A percentile compares a stretch with the other conserved stretches of the same genome.
Evolutionary conservation across 106 monocot genomes (phyloP).

Genomic region (Platanthera guangdongensis): DNA sequence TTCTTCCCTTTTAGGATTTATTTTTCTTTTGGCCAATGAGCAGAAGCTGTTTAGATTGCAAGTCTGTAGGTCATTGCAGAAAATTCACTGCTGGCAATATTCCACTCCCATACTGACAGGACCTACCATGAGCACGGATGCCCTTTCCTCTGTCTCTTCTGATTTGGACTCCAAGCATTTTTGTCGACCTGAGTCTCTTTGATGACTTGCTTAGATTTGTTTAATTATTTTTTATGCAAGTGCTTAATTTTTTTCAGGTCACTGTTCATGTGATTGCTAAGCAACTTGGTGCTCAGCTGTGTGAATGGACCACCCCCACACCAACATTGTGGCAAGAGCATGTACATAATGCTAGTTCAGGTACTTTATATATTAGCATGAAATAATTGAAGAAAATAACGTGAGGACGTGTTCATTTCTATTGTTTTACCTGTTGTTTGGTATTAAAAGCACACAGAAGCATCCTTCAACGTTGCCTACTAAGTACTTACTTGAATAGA

Average conservation of each 20-base stretch:
- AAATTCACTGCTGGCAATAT: too few relatives aligned
- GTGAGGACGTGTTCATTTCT: too few relatives aligned
- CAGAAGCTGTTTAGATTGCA: too few relatives aligned
- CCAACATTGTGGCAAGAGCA: slow-evolving; percentile 97
- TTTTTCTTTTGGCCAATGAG: too few relatives aligned
- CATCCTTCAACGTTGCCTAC: too few relatives aligned
- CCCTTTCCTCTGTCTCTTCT: neutral
- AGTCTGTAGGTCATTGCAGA: too few relatives aligned
- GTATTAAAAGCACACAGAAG: too few relatives aligned
- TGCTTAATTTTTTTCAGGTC: slow-evolving; percentile 37
- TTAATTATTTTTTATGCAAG: neutral
- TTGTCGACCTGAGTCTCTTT: neutral
- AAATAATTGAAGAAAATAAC: neutral
- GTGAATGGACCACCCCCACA: slow-evolving; percentile 90
- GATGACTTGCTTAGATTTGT: neutral
- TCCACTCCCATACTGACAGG: neutral
- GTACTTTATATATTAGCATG: slow-evolving; percentile 17
- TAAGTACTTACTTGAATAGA: too few relatives aligned
- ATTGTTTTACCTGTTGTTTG: too few relatives aligned
- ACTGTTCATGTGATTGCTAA: slow-evolving; percentile 56
- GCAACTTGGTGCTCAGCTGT: slow-evolving; percentile 66
- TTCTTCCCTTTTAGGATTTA: too few relatives aligned
- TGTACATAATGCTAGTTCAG: slow-evolving; percentile 62
- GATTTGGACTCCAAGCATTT: neutral
- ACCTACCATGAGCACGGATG: neutral